Conservation (phyloP, 495 filamentous ascomycete genomes). For the Neurospora sp. region DNA sequence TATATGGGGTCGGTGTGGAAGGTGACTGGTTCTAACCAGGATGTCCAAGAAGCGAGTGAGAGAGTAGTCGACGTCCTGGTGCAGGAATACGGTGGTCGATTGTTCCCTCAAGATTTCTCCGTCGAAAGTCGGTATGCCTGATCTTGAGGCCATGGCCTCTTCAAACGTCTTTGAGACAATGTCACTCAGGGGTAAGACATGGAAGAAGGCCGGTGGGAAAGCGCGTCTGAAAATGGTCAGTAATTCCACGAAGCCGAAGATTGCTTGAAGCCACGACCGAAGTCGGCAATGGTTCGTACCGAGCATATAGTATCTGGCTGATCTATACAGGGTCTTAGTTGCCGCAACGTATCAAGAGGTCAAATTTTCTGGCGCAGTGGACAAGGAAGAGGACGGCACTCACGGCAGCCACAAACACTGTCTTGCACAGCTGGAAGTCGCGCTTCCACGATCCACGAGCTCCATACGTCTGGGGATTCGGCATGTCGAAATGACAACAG, state of each 20-base stretch:
- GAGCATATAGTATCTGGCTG: slow-evolving; percentile 18
- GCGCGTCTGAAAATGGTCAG: slow-evolving; percentile 2
- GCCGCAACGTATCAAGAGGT: background rate
- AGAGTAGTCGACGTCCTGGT: slow-evolving; percentile 2
- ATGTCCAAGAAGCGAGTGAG: slow-evolving; percentile 10
- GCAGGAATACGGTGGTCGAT: slow-evolving; percentile 8
- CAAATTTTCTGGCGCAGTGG: background rate
- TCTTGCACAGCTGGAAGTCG: slow-evolving; percentile 15
- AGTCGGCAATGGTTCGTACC: slow-evolving; percentile 1
- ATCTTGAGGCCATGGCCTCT: slow-evolving; percentile 7
- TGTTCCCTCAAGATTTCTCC: slow-evolving; percentile 6
- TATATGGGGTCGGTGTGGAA: background rate
- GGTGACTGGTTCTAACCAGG: slow-evolving; percentile 4
- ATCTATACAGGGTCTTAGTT: slow-evolving; percentile 2
- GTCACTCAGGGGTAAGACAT: slow-evolving; percentile 3
- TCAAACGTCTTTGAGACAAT: slow-evolving; percentile 6
- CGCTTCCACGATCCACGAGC: background rate
- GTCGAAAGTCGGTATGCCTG: slow-evolving; percentile 1
- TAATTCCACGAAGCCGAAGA: background rate
- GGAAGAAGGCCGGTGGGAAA: slow-evolving; percentile 14
- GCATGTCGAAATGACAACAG: background rate
- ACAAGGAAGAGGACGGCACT: background rate
- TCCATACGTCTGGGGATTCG: background rate
- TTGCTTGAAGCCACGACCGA: background rate
- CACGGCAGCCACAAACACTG: slow-evolving; percentile 11